Evolutionary conservation across 345 rosid genomes (phyloP), one percentile per base, ranked within the genome.

Genomic region (Viola odorata): DNA sequence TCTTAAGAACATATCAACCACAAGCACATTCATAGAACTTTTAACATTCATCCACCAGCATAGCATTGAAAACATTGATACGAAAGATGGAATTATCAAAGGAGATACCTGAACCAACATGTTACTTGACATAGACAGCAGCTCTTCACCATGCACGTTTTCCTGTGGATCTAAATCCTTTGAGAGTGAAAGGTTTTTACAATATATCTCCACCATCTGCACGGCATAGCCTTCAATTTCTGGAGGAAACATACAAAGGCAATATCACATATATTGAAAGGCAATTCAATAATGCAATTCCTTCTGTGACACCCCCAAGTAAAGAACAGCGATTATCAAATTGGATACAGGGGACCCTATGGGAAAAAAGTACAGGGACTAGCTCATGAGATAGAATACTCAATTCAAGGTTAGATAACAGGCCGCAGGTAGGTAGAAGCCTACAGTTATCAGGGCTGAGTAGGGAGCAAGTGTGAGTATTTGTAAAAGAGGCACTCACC

Each of bases 111-210:
- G 95, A 78, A 94, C 91, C 77, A 90, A 80, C 62, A 74, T 70
- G 73, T 79, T 88, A 86, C 88, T 80, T 5, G 75, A 77, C 74
- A 86, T 75, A 67, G 91, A 78, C 60, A 94, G 71, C 65, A 94
- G 82, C 80, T 94, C 99, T 79, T 88, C 97, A 36, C 99, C 97
- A 59, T 86, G 84, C 89, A 94, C 83, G 69, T 80, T 86, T 81
- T 94, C 97, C 69, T 88, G 97, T 52, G 81, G 85, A 75, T 90
- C 99, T 83, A 90, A 76, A 68, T 88, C 92, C 83, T 84, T 90
- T 5, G 97, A 90, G 55, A 88, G 92, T 8, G 86, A 80, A 69
- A 90, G 91, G 70, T 71, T 86, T 70, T 80, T 76, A 77, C 87
- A 84, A 61, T 76, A 91, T 72, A 85, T 74, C 78, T 88, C 85